Conservation (phyloP, 1,284 basidiomycete genomes). For the Cutaneotrichosporon sp. region DNA sequence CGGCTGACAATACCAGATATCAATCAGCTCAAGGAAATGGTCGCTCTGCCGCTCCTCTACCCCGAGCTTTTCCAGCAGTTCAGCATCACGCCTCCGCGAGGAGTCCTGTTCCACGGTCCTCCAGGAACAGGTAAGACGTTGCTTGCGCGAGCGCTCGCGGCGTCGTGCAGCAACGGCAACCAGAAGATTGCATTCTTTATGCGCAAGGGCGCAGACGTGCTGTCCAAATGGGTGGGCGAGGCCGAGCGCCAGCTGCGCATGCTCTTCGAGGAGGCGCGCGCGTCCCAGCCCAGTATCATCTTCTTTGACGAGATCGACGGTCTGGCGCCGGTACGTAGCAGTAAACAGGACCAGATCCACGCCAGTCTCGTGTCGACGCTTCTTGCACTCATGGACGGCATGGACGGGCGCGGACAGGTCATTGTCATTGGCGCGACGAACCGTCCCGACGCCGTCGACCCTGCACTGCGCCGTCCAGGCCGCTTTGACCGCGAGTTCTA, state of each 20-base stretch:
- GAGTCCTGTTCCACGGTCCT: conserved; percentile 94
- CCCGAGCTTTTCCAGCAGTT: conserved; percentile 97
- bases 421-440: conserved; percentile 99
- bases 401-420: conserved; percentile 95
- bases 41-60: conserved; percentile 87
- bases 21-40: conserved; percentile 98
- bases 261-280: conserved; percentile 92
- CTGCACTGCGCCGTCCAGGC: conserved; percentile 87
- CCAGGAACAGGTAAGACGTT: conserved; percentile 87
- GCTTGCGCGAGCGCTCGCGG: conserved; percentile 86
- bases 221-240: conserved; percentile 99
- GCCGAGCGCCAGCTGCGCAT: conserved; percentile 93
- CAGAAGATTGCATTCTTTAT: conserved; percentile 97
- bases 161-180: conserved; percentile 83
- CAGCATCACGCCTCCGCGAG: conserved; percentile 88
- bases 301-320: conserved; percentile 99
- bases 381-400: conserved; percentile 97
- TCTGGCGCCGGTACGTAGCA: conserved; percentile 92
- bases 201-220: conserved; percentile 97
- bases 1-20: conserved; percentile 55
- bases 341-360: conserved; percentile 98
- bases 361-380: conserved; percentile 95
- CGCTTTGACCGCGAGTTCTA: conserved; percentile 98
- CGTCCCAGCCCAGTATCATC: conserved; percentile 92
- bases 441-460: conserved; percentile 92